Percentiles rank a stretch among this genome's conserved stretches.
Conservation (phyloP, 2,329 filamentous ascomycete species). For the Akanthomyces lecanii region DNA sequence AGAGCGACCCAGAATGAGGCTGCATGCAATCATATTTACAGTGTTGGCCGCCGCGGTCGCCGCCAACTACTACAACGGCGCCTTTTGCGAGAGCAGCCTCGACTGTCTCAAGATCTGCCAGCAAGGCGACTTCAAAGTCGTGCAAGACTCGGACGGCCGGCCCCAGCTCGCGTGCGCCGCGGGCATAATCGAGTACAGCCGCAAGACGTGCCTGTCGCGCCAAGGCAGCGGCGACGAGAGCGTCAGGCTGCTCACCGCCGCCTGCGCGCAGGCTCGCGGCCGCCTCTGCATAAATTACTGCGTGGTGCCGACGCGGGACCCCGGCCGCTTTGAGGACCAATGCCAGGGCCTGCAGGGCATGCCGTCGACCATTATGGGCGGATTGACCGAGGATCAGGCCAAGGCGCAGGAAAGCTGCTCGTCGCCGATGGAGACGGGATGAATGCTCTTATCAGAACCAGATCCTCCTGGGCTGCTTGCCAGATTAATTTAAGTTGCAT, state of each 20-base stretch:
- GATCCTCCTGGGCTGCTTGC: background rate
- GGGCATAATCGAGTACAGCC: conserved; percentile 15
- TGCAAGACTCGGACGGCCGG: background rate
- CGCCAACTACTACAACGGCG: conserved; percentile 8
- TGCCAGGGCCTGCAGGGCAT: background rate
- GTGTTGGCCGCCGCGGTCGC: background rate
- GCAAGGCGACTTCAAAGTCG: conserved; percentile 7
- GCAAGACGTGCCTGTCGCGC: conserved; percentile 12
- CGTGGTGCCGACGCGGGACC: conserved; percentile 2
- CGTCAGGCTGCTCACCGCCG: background rate
- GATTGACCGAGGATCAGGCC: conserved; percentile 13
- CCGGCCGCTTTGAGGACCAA: background rate
- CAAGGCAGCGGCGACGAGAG: conserved; percentile 3
- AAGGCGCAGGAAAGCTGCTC: conserved; percentile 5
- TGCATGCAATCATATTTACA: background rate
- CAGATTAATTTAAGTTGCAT: background rate
- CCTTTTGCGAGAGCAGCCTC: conserved; percentile 11
- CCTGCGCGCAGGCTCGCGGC: conserved; percentile 4
- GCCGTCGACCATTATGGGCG: conserved; percentile 7
- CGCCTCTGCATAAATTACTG: background rate
- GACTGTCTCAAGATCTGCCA: conserved; percentile 7
- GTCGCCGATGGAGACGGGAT: background rate
- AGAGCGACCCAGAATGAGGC: conserved; percentile 2
- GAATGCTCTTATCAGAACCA: background rate
- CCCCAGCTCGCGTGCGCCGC: conserved; percentile 9